Conservation (phyloP, 495 filamentous ascomycete species). For the Penicillium bialowiezense region DNA sequence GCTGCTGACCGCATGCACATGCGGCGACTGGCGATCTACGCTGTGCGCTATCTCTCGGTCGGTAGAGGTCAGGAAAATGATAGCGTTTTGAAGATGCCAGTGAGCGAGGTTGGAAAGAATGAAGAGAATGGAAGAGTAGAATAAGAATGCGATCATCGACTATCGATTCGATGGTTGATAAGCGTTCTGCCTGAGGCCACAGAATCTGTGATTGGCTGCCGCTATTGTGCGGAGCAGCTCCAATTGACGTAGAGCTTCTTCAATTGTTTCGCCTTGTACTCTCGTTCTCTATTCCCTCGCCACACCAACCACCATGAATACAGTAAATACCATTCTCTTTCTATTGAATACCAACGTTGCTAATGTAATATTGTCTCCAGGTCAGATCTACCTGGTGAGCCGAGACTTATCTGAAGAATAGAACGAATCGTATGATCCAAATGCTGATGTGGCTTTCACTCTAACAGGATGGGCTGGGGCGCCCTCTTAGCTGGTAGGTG, state of each 20-base stretch:
- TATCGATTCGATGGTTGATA: conserved; percentile 2
- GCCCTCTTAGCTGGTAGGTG: conserved; percentile 70
- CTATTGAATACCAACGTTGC: neutral
- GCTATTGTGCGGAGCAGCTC: conserved; percentile 1
- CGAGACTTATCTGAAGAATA: neutral
- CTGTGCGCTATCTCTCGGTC: neutral
- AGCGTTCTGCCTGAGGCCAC: conserved; percentile 23
- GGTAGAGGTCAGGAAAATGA: neutral
- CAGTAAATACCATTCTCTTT: conserved; percentile 24
- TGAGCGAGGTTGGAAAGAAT: neutral
- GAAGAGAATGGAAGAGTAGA: neutral
- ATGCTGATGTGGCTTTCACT: conserved; percentile 23
- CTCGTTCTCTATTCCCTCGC: neutral
- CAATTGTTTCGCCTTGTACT: conserved; percentile 11
- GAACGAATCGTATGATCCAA: neutral
- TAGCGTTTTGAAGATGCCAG: no score
- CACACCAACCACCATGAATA: conserved; percentile 40
- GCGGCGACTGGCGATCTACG: conserved; percentile 3
- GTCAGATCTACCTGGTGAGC: conserved; percentile 55
- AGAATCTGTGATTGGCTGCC: neutral
- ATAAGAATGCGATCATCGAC: neutral
- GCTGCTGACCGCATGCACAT: conserved; percentile 13
- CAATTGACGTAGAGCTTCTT: conserved; percentile 32
- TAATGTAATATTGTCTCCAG: conserved; percentile 23
- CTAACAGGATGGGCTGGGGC: conserved; percentile 77